Percentiles rank a stretch among this genome's conserved stretches.
Evolutionary conservation across 2,329 filamentous ascomycete genomes (phyloP).

Genomic region (Periconia sp.): DNA sequence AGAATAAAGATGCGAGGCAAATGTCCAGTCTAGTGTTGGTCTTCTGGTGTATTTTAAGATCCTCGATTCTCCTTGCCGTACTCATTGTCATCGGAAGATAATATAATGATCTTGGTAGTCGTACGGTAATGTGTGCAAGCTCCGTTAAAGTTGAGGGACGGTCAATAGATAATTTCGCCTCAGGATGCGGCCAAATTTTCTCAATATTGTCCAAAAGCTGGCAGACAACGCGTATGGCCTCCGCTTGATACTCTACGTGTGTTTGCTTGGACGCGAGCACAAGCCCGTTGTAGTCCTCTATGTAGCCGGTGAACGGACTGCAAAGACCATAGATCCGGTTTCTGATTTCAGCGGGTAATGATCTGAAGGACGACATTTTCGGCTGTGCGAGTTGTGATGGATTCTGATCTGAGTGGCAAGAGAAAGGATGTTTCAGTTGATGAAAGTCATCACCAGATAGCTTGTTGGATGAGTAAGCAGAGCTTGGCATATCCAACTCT

Average conservation of each 20-base stretch:
- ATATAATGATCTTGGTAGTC: slow-evolving; percentile 9
- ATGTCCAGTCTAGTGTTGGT: background rate
- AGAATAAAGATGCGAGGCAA: slow-evolving; percentile 6
- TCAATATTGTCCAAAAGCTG: slow-evolving; percentile 1
- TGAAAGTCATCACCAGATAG: no score
- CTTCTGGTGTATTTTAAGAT: background rate
- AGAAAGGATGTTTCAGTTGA: no score
- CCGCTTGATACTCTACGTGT: slow-evolving; percentile 6
- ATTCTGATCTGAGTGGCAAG: no score
- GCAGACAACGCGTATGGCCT: slow-evolving; percentile 6
- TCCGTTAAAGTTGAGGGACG: background rate
- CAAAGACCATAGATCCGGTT: slow-evolving; percentile 11
- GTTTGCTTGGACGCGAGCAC: slow-evolving; percentile 9
- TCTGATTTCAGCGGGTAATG: slow-evolving; percentile 8
- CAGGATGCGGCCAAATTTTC: slow-evolving; percentile 3
- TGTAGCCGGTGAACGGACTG: slow-evolving; percentile 7
- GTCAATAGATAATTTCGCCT: background rate
- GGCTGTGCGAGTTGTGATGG: no score
- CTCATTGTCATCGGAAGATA: background rate
- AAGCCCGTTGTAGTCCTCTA: slow-evolving; percentile 8
- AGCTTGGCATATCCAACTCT: no score
- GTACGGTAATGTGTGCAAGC: slow-evolving; percentile 2
- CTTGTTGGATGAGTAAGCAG: no score
- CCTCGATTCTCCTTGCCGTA: background rate
- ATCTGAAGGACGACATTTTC: slow-evolving; percentile 1